Evolutionary conservation across 306 rosid species (phyloP), one percentile per base, ranked within the genome.

Genomic region (Fagus sylvatica): DNA sequence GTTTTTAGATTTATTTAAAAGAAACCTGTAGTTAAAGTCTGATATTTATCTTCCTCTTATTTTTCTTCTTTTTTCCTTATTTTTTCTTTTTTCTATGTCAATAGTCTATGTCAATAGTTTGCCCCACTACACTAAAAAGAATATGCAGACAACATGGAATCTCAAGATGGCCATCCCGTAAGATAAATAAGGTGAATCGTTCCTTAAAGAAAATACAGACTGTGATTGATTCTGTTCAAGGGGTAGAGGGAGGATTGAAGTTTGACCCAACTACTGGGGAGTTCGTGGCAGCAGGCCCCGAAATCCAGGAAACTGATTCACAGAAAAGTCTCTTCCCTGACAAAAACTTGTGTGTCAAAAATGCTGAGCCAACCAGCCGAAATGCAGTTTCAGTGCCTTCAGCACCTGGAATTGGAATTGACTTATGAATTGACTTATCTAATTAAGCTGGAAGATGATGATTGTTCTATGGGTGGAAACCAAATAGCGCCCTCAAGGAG

Each of bases 121-220:
- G 97, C 71, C 97, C 98, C 34, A 91, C 98, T 78, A 94, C 98
- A 1, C 87, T 94, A 60, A 94, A 94, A 88, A 91, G 98, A 86
- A 94, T 94, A 80, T 94, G 98, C 86, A 90, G 98, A 80, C 94
- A 94, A 59, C 94, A 94, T 69, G 96, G 98, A 73, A 91, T 94
- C 82, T 69, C 89, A 40, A 90, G 96, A 75, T 94, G 98, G 98
- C 98, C 98, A 49, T 94, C 97, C 56, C 96, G 98, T 36, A 94
- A 91, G 85, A 91, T 91, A 82, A 90, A 87, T 69, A 94, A 91
- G 85, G 97, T 94, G 61, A 94, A 86, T 69, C 91, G 89, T 37
- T 94, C 97, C 2, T 71, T 94, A 79, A 84, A 57, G 87, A 89
- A 94, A 84, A 94, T 94, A 77, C 96, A 85, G 69, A 86, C 85